phyloP scores from a whole-genome alignment of 305 asterid genomes.

The Stenogyne calaminthoides region DNA sequence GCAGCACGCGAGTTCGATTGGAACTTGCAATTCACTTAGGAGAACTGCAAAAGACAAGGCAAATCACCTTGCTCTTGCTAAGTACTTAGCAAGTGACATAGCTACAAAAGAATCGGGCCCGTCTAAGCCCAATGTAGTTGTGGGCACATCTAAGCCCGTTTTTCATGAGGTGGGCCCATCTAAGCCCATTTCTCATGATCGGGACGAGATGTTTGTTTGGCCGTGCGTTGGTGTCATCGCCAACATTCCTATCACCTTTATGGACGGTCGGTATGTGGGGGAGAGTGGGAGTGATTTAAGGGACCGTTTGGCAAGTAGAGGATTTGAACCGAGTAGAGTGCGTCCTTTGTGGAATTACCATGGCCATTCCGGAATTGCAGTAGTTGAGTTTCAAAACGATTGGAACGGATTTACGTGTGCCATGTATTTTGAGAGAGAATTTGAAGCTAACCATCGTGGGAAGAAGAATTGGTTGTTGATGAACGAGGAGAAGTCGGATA shows the following conservation, averaged over 20 bases:
- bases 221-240: conserved; percentile 79
- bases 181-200: conserved; percentile 38
- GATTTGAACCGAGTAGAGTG: conserved; percentile 58
- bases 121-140: conserved; percentile 41
- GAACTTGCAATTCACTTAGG: conserved; percentile 49
- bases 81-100: conserved; percentile 53
- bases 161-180: conserved; percentile 48
- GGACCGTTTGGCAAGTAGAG: conserved; percentile 50
- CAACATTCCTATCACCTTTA: conserved; percentile 54
- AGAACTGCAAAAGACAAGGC: conserved; percentile 64
- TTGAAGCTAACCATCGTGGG: conserved; percentile 59
- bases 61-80: conserved; percentile 63
- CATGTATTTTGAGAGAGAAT: conserved; percentile 59
- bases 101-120: conserved; percentile 42
- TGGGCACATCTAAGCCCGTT: conserved; percentile 30
- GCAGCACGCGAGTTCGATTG: conserved; percentile 66
- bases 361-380: conserved; percentile 74
- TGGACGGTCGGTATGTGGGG: conserved; percentile 60
- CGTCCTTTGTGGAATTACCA: conserved; percentile 63
- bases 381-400: conserved; percentile 67
- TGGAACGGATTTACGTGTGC: conserved; percentile 64
- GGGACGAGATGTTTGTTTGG: conserved; percentile 75
- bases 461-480: conserved; percentile 55
- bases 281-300: conserved; percentile 62
- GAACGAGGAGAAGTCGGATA: conserved; percentile 41